phyloP scores from a whole-genome alignment of 2,329 filamentous ascomycete genomes.

The Aspergillus caelatus region DNA sequence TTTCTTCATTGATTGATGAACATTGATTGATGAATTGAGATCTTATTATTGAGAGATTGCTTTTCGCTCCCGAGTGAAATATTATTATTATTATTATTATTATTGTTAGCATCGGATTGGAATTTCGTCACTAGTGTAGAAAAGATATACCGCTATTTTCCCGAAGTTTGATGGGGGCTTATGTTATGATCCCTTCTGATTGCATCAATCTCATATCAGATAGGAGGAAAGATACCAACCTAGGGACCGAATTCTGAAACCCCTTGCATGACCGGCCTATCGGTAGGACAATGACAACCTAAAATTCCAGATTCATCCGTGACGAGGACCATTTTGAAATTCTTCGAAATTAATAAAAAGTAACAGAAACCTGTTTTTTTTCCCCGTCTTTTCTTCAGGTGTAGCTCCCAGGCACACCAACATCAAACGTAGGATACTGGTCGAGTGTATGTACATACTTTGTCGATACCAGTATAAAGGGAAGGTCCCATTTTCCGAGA shows the following conservation, averaged over 20 bases:
- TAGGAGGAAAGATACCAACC: not conserved
- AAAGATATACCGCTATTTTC: not conserved
- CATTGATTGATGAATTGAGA: not conserved
- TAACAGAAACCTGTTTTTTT: not conserved
- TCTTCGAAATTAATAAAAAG: not conserved
- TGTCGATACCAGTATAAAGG: not conserved
- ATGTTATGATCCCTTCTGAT: slow-evolving; percentile 1
- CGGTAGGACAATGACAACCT: not conserved
- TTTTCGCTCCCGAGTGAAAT: not conserved
- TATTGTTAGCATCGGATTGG: not conserved
- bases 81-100: not conserved
- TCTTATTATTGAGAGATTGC: not conserved
- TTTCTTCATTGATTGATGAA: too few relatives aligned
- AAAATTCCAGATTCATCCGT: not conserved
- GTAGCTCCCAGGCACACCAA: not conserved
- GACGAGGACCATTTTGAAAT: not conserved
- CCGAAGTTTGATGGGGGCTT: not conserved
- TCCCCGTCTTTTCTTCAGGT: not conserved
- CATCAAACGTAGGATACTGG: not conserved
- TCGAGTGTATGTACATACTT: not conserved
- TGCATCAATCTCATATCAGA: slow-evolving; percentile 2
- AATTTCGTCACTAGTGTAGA: not conserved
- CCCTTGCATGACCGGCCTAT: not conserved
- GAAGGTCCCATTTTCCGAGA: not conserved
- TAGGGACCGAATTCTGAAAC: not conserved